Percentiles rank a stretch among this genome's conserved stretches.
These are phyloP conservation scores for Fraxinus quadrangulata DNA, from an alignment of 257 asterid species.

Conservation along the genomic window DNA sequence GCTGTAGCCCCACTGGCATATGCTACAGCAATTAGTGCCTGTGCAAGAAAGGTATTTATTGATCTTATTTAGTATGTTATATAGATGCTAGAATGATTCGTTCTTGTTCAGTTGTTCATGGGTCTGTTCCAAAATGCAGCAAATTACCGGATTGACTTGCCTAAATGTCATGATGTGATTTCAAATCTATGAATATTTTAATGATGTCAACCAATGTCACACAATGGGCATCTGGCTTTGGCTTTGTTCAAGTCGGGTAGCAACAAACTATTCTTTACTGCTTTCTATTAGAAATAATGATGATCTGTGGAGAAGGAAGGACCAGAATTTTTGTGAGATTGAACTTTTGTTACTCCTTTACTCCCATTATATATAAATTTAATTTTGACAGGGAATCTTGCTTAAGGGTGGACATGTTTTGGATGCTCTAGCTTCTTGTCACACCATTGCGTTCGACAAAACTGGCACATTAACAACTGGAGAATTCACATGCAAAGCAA, in stretches of 20 bases:
- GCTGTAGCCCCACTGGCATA: slow-evolving; percentile 97
- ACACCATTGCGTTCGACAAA: slow-evolving; percentile 93
- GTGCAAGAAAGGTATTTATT: slow-evolving; percentile 80
- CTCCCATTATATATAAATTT: slow-evolving; percentile 19
- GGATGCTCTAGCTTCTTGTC: slow-evolving; percentile 97
- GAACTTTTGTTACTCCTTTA: slow-evolving; percentile 12
- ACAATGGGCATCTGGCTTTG: background rate
- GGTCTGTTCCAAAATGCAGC: background rate
- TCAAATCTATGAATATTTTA: background rate
- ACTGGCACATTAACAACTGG: slow-evolving; percentile 99
- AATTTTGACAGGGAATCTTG: slow-evolving; percentile 77
- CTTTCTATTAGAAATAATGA: background rate
- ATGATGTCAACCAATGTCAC: background rate
- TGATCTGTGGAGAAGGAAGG: background rate
- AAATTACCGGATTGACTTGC: background rate
- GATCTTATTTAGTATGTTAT: slow-evolving; percentile 18
- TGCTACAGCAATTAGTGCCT: slow-evolving; percentile 98
- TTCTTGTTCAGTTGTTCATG: background rate
- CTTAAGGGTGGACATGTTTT: slow-evolving; percentile 94
- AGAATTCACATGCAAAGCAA: slow-evolving; percentile 95
- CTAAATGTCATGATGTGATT: background rate
- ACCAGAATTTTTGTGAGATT: background rate
- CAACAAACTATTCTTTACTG: background rate
- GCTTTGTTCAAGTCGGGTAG: background rate
- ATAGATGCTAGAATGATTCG: slow-evolving; percentile 12